Base-by-base conservation (phyloP, 345 rosid genomes). In the Citrus mangshanensis region DNA sequence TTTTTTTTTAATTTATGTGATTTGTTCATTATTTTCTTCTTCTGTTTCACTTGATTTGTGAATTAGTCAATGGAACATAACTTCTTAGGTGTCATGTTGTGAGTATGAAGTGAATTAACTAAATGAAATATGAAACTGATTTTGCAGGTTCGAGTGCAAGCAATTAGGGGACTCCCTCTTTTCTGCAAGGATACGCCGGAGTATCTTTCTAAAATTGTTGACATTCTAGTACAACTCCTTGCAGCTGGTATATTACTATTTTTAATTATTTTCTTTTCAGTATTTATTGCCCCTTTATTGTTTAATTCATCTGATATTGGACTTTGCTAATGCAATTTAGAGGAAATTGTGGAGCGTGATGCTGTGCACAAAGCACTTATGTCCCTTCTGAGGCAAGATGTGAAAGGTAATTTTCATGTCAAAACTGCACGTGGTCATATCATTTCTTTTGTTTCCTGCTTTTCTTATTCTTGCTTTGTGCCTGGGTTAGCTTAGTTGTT, bases 361-460 rank as follows among this genome's bases (percentile, higher is more conserved):
- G 98, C 97, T 70, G 99, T 93, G 80, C 97, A 91, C 80, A 94
- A 94, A 85, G 98, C 99, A 68, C 89, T 97, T 56, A 91, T 97
- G 98, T 92, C 99, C 49, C 76, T 97, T 82, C 71, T 94, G 89
- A 88, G 98, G 86, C 99, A 94, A 88, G 98, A 97, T 84, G 93
- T 91, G 38, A 94, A 97, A 93, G 99, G 99, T 97, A 85, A 78
- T 68, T 78, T 83, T 12, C 22, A 63, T 16, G 49, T 22, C 38
- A 9, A 37, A 64, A 34, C 19, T 72, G 66, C 59, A 71, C 5
- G 3, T 12, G 55, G 10, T 37, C 25, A 27, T 68, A 9, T 12
- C 12, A 25, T 22, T 34, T 54, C 32, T 8, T 25, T 63, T 19
- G 35, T 12, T 16, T 67, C 68, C 1, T 46, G 4, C 18, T 13